Percentiles rank a stretch among this genome's conserved stretches.
Conservation (phyloP, 352 stramenopile genomes). For the Pythium aristosporum region DNA sequence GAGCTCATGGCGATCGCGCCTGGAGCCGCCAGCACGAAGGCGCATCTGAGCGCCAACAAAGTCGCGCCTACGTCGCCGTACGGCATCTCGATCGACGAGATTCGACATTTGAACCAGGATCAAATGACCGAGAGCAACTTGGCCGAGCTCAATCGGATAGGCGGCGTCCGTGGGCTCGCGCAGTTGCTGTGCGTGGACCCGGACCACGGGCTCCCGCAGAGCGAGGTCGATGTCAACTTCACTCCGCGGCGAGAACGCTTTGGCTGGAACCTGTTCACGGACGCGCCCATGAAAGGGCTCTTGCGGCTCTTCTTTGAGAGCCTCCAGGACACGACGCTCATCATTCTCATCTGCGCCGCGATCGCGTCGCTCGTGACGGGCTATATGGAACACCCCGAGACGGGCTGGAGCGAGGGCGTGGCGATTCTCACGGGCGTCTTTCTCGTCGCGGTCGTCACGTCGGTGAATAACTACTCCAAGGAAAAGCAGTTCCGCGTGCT, state of each 20-base stretch:
- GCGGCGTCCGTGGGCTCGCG: conserved; percentile 51
- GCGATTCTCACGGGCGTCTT: conserved; percentile 93
- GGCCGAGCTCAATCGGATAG: conserved; percentile 54
- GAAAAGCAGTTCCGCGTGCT: conserved; percentile 88
- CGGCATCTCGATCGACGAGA: conserved; percentile 67
- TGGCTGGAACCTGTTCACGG: conserved; percentile 60
- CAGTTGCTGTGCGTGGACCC: conserved; percentile 70
- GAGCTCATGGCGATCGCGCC: conserved; percentile 58
- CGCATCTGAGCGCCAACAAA: conserved; percentile 45
- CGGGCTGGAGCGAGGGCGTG: conserved; percentile 93
- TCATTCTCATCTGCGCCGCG: conserved; percentile 87
- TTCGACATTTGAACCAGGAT: conserved; percentile 69
- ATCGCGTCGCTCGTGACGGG: conserved; percentile 84
- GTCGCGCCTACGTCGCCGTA: conserved; percentile 70
- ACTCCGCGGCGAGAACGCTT: conserved; percentile 53
- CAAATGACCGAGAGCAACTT: conserved; percentile 83
- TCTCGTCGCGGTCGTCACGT: conserved; percentile 94
- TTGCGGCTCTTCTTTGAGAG: conserved; percentile 83
- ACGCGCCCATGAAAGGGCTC: conserved; percentile 81
- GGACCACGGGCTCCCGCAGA: conserved; percentile 57
- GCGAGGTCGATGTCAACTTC: conserved; percentile 61
- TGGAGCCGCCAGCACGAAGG: conserved; percentile 22
- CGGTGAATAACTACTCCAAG: conserved; percentile 96
- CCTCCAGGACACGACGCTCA: conserved; percentile 89
- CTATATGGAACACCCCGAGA: conserved; percentile 74